Conservation (phyloP, 306 rosid species). For the Malus fusca region DNA sequence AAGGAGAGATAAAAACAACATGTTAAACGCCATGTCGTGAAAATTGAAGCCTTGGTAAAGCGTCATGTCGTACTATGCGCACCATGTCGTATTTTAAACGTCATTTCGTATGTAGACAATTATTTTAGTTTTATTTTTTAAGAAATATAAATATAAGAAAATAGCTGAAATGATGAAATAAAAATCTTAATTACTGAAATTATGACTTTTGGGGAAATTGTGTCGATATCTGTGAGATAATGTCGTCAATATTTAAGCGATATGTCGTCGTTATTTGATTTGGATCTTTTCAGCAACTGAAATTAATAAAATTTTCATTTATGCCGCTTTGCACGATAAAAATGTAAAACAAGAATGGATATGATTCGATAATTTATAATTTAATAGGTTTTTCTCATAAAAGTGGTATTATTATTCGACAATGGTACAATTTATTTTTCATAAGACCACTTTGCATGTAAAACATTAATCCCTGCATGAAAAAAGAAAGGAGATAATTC, state of each 20-base stretch:
- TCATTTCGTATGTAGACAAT: no score
- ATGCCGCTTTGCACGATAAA: no score
- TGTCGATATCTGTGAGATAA: no score
- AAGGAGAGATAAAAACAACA: background rate
- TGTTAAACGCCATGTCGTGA: background rate
- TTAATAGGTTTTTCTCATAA: background rate
- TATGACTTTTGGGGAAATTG: no score
- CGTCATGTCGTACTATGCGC: background rate
- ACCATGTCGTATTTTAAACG: no score
- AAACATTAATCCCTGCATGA: constrained; percentile 1
- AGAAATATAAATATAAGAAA: no score
- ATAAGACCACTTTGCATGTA: background rate
- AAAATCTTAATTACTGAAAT: no score
- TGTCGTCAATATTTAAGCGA: no score
- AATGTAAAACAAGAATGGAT: background rate
- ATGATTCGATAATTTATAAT: background rate
- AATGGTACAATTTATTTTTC: background rate
- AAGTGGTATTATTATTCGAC: background rate
- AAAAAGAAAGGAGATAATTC: background rate
- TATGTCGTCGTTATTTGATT: background rate
- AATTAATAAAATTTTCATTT: no score
- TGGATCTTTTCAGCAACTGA: no score
- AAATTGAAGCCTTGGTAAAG: background rate
- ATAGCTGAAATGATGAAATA: no score
- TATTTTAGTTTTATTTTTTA: no score